Evolutionary conservation across 2,329 filamentous ascomycete species (phyloP), one percentile per base, ranked within the genome.

Genomic region (Fusarium brevicatenulatum): DNA sequence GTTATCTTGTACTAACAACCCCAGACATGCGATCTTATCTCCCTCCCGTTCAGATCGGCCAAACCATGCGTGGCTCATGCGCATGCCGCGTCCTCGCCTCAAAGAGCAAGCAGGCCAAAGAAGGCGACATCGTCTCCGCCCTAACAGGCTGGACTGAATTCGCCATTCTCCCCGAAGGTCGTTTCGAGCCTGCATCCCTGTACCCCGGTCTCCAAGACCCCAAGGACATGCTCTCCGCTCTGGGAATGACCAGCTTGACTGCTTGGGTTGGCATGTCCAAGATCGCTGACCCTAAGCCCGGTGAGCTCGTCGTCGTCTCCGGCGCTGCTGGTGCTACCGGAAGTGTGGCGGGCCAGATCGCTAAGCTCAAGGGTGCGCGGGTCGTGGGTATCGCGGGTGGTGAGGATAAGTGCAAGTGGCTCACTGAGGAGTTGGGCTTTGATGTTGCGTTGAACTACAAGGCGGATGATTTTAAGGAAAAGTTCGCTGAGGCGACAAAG

Each of bases 291-390:
- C 89, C 92, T 44, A 90, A 91, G 80, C 81, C 87, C 5, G 92
- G 92, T 9, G 92, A 95, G 72, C 90, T 92, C 8, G 92, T 95
- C 3, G 92, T 95, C 12, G 91, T 95, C 0, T 92, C 90, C 13
- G 93, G 92, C 11, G 93, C 93, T 4, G 93, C 93, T 1, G 93
- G 93, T 5, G 93, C 93, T 0, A 95, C 93, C 0, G 93, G 93
- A 3, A 92, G 88, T 77, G 89, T 95, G 3, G 93, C 90, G 1
- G 92, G 92, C 1, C 93, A 95, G 82, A 93, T 95, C 73, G 92
- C 92, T 23, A 94, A 93, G 84, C 82, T 94, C 59, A 90, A 90
- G 80, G 93, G 91, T 18, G 82, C 83, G 53, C 75, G 85, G 6
- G 89, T 93, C 18, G 81, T 92, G 28, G 92, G 91, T 11, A 85